Evolutionary conservation across 352 stramenopile genomes (phyloP).

Genomic region (Aphanomyces astaci): DNA sequence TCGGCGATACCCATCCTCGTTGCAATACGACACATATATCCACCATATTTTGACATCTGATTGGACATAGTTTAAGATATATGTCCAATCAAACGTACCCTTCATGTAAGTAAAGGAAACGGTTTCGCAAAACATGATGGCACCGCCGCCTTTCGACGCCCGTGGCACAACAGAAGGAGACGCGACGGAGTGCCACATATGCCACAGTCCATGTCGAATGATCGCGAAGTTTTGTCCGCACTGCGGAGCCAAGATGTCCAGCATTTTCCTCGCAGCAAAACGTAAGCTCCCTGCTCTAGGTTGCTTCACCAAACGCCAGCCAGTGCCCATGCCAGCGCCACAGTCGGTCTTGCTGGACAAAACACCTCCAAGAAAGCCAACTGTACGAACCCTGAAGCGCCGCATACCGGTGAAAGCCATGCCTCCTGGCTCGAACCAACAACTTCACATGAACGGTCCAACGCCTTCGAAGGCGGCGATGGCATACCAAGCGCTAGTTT

Average conservation of each 20-base stretch:
- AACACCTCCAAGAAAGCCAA: neutral
- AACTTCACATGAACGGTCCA: too few relatives aligned
- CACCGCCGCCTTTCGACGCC: neutral
- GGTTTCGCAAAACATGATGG: too few relatives aligned
- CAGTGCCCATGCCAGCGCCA: neutral
- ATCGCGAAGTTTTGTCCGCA: constrained; percentile 16
- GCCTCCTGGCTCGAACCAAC: too few relatives aligned
- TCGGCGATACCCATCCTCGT: neutral
- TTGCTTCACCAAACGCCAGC: neutral
- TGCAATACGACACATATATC: too few relatives aligned
- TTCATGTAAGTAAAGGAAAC: neutral
- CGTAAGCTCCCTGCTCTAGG: neutral
- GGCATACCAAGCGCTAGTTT: too few relatives aligned
- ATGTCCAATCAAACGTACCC: neutral
- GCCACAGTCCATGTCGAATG: neutral
- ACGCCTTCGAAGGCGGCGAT: too few relatives aligned
- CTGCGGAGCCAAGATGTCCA: constrained; percentile 14
- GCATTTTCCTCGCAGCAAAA: neutral
- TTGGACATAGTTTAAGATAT: neutral
- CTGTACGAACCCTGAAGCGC: neutral
- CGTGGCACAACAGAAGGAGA: neutral
- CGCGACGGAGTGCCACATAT: neutral
- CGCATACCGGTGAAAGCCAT: too few relatives aligned
- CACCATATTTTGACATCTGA: neutral
- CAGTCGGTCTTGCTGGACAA: neutral